Base-by-base conservation (phyloP, 495 filamentous ascomycete species). In the Delitschia confertaspora region DNA sequence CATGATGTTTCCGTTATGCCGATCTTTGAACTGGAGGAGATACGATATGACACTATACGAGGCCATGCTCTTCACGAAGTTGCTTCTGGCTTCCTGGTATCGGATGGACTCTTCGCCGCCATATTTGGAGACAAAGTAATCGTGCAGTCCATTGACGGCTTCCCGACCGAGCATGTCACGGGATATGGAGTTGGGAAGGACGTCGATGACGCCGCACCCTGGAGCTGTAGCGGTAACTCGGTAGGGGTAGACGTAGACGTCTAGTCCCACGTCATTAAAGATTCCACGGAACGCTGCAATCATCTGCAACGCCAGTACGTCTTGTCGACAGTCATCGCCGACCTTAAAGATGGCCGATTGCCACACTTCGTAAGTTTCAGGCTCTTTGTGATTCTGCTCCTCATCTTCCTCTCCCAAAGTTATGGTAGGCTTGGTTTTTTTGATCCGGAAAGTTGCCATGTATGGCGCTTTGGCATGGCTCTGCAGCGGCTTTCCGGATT, bases 1-100 rank as follows among this genome's bases (percentile, higher is more conserved):
- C 93, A 99, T 96, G 68, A 99, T 96, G 65, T 99, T 99, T 30
- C 93, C 93, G 60, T 99, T 99, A 64, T 99, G 93, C 4, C 93
- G 78, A 62, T 99, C 93, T 64, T 99, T 99, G 78, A 99, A 95
- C 58, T 99, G 93, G 20, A 99, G 69, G 6, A 99, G 71, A 64
- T 93, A 96, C 0, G 86, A 91, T 38, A 96, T 95, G 45, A 96
- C 80, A n/a, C 86, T 94, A 64, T 99, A 96, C n/a, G 89, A 91
- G 2, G 93, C 93, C 93, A 99, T 96, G 66, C 86, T 94, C 72
- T 96, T 96, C 56, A 99, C 88, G 54, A 99, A 99, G 59, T 95
- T 95, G 60, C 78, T 91, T 27, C 93, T 78, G 2, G 93, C 93
- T 59, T 94, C 82, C 62, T 99, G 93, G 69, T 95, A 99, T 33